Base-by-base conservation (phyloP, 495 filamentous ascomycete genomes). In the Xylaria flabelliformis region DNA sequence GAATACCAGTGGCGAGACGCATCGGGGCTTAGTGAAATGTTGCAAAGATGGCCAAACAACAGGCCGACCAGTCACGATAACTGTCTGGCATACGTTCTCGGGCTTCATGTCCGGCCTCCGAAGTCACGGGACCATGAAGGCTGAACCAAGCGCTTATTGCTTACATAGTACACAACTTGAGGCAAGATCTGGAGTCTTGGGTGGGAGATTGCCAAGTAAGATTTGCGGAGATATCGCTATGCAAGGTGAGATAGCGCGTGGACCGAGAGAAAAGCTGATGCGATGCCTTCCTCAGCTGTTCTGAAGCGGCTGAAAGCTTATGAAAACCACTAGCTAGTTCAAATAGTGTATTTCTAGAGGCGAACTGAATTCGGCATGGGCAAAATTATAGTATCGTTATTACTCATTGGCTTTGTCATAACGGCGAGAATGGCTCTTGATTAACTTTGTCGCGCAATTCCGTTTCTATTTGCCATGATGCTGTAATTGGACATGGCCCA, bases 221-320 rank as follows among this genome's bases (percentile, higher is more conserved):
- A 61, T 46, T 46, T 69, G 55, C 67, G 53, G 67, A 69, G 67
- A 69, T 69, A 69, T 69, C 53, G 64, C 24, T 50, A 5, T 44
- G n/a, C 36, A 44, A 44, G 21, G 61, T 64, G 61, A 10, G 61
- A 64, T n/a, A 21, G 34, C 19, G 34, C 12, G 58, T 32, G 2
- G 41, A 51, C 41, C 9, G n/a, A 39, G 56, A 42, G 26, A 50
- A 21, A 51, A n/a, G 46, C 46, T 67, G 46, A 55, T 53, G 24
- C 64, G n/a, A 56, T 55, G 50, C 32, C 8, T 24, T 53, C 64
- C 39, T 67, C 65, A 67, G 65, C 65, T 67, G 65, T 32, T 44
- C 15, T 32, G 1, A 34, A 36, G 12, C 65, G 19, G 65, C 65
- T 67, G 48, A 67, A 56, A 39, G 36, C 24, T 41, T n/a, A 32